Conservation (phyloP, 768 basidiomycete genomes). For the Cyclocybe cylindracea region DNA sequence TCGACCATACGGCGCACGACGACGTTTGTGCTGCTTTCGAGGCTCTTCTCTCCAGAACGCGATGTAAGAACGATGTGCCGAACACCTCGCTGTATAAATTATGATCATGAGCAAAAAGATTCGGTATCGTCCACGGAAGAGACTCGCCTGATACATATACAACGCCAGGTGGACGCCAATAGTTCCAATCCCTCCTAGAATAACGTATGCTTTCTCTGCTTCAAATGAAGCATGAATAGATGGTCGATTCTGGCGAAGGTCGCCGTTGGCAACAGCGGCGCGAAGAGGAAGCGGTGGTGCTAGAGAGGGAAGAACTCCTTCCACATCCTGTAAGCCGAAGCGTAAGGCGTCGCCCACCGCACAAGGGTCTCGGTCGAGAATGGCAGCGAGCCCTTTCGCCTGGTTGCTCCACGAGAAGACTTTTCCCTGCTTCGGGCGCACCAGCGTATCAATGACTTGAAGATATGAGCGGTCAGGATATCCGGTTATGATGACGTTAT, state of each 20-base stretch:
- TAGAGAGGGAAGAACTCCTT: not conserved
- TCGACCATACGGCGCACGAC: constrained; percentile 24
- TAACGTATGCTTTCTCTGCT: constrained; percentile 31
- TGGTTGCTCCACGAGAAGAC: constrained; percentile 11
- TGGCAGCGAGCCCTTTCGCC: constrained; percentile 3
- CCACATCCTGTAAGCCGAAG: not conserved
- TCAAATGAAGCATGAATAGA: constrained; percentile 17
- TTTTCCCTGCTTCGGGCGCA: constrained; percentile 2
- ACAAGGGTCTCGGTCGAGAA: constrained; percentile 7
- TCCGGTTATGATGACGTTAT: constrained; percentile 13
- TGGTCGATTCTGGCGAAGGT: not conserved
- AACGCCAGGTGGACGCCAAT: constrained; percentile 37
- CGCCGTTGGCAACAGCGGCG: not conserved
- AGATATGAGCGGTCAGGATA: constrained; percentile 8
- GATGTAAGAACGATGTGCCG: constrained; percentile 37
- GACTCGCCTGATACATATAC: constrained; percentile 42
- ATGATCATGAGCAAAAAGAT: not conserved
- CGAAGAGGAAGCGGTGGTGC: not conserved
- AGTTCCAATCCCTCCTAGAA: constrained; percentile 41
- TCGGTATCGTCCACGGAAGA: not conserved
- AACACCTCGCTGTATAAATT: constrained; percentile 32
- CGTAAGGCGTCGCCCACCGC: constrained; percentile 10
- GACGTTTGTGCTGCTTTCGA: constrained; percentile 22
- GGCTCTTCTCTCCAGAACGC: constrained; percentile 28
- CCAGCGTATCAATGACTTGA: constrained; percentile 11